phyloP scores from a whole-genome alignment of 768 basidiomycete species.

The Naganishia friedmannii region DNA sequence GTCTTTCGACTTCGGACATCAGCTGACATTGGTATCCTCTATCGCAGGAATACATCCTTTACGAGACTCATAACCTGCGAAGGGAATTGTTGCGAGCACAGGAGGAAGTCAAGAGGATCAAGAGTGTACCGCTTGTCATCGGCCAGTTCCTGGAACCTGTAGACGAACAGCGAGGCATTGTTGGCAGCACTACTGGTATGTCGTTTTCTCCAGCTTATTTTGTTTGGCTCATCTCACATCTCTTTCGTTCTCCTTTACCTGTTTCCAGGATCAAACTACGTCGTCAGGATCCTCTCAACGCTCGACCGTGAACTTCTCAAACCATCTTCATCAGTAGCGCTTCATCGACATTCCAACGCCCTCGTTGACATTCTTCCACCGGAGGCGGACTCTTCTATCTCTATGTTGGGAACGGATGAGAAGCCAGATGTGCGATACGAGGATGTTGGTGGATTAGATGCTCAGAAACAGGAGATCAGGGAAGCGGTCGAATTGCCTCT shows the following conservation, averaged over 20 bases:
- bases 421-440: conserved; percentile 88
- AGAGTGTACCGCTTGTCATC: conserved; percentile 96
- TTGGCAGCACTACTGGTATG: conserved; percentile 79
- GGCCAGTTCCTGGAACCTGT: conserved; percentile 99
- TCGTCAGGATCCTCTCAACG: conserved; percentile 93
- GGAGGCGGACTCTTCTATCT: conserved; percentile 94
- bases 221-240: background rate
- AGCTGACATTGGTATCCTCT: conserved; percentile 42
- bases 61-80: conserved; percentile 96
- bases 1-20: background rate
- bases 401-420: conserved; percentile 91
- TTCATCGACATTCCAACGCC: conserved; percentile 97
- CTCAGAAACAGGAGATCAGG: conserved; percentile 97
- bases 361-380: conserved; percentile 97
- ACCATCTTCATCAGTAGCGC: conserved; percentile 94
- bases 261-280: conserved; percentile 79
- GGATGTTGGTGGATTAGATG: conserved; percentile 95
- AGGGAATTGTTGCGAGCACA: conserved; percentile 97
- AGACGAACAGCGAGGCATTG: conserved; percentile 94
- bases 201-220: background rate
- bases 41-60: conserved; percentile 95
- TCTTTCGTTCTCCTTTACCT: background rate
- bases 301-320: conserved; percentile 95
- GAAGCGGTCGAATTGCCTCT: conserved; percentile 94
- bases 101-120: conserved; percentile 98